A percentile compares a stretch with the other conserved stretches of the same genome.
phyloP scores from a whole-genome alignment of 768 basidiomycete genomes.

The Boletus subparvulus region DNA sequence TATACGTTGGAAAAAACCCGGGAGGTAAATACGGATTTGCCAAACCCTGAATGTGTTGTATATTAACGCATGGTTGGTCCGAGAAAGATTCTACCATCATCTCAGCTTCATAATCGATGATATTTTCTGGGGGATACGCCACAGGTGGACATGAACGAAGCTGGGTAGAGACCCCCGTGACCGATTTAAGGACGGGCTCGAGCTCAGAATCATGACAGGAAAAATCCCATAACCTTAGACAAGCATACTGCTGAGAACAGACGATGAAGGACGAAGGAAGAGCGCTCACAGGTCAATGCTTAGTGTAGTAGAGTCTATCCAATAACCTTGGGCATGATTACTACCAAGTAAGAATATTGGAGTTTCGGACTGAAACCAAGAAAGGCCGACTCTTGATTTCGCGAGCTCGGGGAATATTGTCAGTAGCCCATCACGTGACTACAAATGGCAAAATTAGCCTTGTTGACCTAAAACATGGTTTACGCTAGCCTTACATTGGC shows the following conservation, averaged over 20 bases:
- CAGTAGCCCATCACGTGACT: conserved; percentile 25
- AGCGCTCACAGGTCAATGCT: conserved; percentile 22
- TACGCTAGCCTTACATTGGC: conserved; percentile 23
- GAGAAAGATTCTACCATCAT: conserved; percentile 16
- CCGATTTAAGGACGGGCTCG: conserved; percentile 2
- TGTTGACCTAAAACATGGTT: not conserved
- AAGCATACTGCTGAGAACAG: not conserved
- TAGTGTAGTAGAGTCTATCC: conserved; percentile 21
- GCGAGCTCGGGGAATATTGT: conserved; percentile 26
- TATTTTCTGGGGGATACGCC: not conserved
- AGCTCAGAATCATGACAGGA: conserved; percentile 21
- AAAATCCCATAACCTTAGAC: conserved; percentile 26
- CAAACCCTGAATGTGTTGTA: conserved; percentile 7
- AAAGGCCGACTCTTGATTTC: conserved; percentile 19
- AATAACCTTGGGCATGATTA: conserved; percentile 8
- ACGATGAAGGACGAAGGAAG: not conserved
- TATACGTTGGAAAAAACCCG: not conserved
- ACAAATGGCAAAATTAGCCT: conserved; percentile 1
- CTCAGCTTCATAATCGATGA: not conserved
- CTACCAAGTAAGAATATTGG: conserved; percentile 26
- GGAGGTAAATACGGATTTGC: not conserved
- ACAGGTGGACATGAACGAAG: not conserved
- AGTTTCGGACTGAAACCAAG: conserved; percentile 29
- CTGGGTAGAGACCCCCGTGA: not conserved
- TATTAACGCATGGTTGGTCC: conserved; percentile 3